Base-by-base conservation (phyloP, 768 basidiomycete species). In the Paxillus ammoniavirescens region DNA sequence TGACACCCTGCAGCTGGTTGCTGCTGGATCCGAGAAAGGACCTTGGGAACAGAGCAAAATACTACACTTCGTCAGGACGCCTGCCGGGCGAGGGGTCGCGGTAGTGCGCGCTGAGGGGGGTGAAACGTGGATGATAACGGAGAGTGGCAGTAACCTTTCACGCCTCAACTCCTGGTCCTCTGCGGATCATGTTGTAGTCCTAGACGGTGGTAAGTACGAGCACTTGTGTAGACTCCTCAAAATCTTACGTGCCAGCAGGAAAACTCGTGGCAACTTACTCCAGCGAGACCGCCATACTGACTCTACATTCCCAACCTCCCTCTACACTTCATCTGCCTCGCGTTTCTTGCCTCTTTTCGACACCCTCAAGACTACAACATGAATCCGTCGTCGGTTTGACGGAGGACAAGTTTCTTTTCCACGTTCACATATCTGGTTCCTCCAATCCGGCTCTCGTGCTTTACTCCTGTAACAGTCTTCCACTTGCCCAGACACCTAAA, bases 1-100 rank as follows among this genome's bases (percentile, higher is more conserved):
- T 77, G 79, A 82, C 51, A 81, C 83, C 8, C 66, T 92, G 28
- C 67, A 55, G 38, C 66, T 79, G 15, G 65, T 70, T 53, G 75
- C 79, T 6, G 71, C 71, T 28, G 72, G 74, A 48, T 55, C 75
- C 18, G 71, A 76, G 14, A 72, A 70, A 26, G 57, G 73, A 35
- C 65, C 70, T 18, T 69, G 71, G 49, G 82, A 87, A 59, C 78
- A 83, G 40, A 72, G 75, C 13, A 72, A 74, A 41, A 81, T 92
- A 52, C 60, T 76, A 12, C 76, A 78, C 36, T 86, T 92, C 59
- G 82, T 89, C 36, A 78, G 91, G 55, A 92, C 91, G 3, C 86
- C 89, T 1, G 87, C 91, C 54, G 91, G 91, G 1, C 77, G 76
- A 49, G 91, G 88, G 6, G 77, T 93, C 35, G 89, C 82, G 12